These are phyloP conservation scores for Dissophora globulifera DNA, from an alignment of 192 early-diverging fungal species.

Conservation along the genomic window DNA sequence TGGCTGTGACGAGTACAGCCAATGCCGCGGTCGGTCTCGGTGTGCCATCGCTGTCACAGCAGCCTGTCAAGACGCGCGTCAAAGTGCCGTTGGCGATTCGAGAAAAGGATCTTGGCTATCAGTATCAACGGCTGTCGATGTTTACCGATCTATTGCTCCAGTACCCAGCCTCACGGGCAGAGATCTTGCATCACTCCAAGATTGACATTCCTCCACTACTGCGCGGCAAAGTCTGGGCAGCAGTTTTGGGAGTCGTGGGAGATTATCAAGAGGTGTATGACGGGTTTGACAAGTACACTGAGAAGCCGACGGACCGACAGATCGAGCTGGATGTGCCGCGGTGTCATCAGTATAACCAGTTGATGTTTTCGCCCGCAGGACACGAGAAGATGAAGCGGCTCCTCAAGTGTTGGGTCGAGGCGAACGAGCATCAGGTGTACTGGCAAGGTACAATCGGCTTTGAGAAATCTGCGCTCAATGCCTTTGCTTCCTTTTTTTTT, in stretches of 20 bases:
- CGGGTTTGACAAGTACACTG: slow-evolving; percentile 62
- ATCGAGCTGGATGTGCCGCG: slow-evolving; percentile 70
- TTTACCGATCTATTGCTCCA: slow-evolving; percentile 66
- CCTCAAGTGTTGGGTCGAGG: slow-evolving; percentile 69
- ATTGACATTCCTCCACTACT: slow-evolving; percentile 70
- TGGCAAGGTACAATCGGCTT: slow-evolving; percentile 76
- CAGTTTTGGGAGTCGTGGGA: slow-evolving; percentile 67
- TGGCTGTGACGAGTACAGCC: not conserved
- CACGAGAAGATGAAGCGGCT: slow-evolving; percentile 70
- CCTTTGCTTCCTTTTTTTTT: not conserved
- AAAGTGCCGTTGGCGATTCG: slow-evolving; percentile 61
- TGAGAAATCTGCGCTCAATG: too few relatives aligned
- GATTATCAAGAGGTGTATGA: slow-evolving; percentile 65
- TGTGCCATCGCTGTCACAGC: slow-evolving; percentile 19
- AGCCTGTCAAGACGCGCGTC: slow-evolving; percentile 37
- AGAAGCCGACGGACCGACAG: slow-evolving; percentile 66
- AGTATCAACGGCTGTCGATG: slow-evolving; percentile 63
- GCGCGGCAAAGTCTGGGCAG: slow-evolving; percentile 75
- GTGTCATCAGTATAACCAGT: slow-evolving; percentile 75
- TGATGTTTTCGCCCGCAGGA: slow-evolving; percentile 68
- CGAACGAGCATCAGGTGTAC: slow-evolving; percentile 72
- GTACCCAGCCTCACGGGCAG: slow-evolving; percentile 66
- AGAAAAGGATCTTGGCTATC: slow-evolving; percentile 70
- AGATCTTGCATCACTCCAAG: slow-evolving; percentile 69
- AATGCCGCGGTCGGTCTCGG: not conserved